Percentiles rank a stretch among this genome's conserved stretches.
phyloP scores from a whole-genome alignment of 768 basidiomycete species.

The Exsudoporus frostii region DNA sequence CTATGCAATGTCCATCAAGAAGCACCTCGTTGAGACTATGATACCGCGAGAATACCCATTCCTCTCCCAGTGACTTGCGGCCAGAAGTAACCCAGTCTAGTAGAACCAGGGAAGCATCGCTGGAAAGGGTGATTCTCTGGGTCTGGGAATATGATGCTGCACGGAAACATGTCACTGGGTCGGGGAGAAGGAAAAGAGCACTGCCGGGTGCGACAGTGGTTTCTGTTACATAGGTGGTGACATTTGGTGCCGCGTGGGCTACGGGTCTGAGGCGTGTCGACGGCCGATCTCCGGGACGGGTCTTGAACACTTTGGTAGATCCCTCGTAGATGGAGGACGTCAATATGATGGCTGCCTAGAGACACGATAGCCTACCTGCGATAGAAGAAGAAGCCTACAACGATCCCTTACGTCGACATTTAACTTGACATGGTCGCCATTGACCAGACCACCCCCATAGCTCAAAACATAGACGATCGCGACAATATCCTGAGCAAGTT shows the following conservation, averaged over 20 bases:
- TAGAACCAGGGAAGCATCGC: slow-evolving; percentile 61
- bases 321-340: slow-evolving; percentile 46
- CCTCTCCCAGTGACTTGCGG: slow-evolving; percentile 76
- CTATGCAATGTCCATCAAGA: slow-evolving; percentile 59
- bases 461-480: slow-evolving; percentile 76
- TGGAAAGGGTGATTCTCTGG: slow-evolving; percentile 71
- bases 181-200: slow-evolving; percentile 78
- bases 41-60: slow-evolving; percentile 87
- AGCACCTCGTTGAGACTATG: slow-evolving; percentile 83
- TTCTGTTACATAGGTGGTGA: slow-evolving; percentile 63
- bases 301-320: slow-evolving; percentile 93
- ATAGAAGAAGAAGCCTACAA: slow-evolving; percentile 67
- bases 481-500: slow-evolving; percentile 44
- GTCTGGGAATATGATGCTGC: slow-evolving; percentile 78
- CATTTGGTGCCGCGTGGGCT: slow-evolving; percentile 5
- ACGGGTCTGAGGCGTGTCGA: slow-evolving; percentile 37
- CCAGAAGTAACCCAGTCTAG: slow-evolving; percentile 95
- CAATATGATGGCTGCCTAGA: not conserved
- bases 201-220: slow-evolving; percentile 51
- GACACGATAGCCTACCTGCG: slow-evolving; percentile 60
- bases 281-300: slow-evolving; percentile 56
- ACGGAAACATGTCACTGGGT: slow-evolving; percentile 91
- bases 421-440: slow-evolving; percentile 73
- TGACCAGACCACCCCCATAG: slow-evolving; percentile 91
- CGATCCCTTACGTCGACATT: slow-evolving; percentile 55